Base-by-base conservation (phyloP, 257 asterid genomes). In the Solanum bulbocastanum region DNA sequence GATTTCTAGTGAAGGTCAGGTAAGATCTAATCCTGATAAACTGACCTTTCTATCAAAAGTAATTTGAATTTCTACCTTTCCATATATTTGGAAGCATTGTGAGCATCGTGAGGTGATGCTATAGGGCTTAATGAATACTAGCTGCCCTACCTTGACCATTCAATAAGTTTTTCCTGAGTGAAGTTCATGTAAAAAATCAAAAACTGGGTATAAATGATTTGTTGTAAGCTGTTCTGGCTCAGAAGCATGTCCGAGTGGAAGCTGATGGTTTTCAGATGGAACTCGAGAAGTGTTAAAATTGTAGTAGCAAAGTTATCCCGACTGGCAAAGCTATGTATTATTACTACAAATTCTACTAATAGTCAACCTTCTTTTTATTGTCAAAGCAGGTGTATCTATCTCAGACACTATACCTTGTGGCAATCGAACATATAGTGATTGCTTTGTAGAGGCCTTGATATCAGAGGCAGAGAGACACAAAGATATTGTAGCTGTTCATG, bases 401-500 rank as follows among this genome's bases (percentile, higher is more conserved):
- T 8, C 76, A 22, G 94, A 90, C 84, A 39, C 90, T 20, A 84
- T 84, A 11, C 90, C 90, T 39, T 30, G 84, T 87, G 46, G 89
- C 78, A 91, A 92, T 86, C 94, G 87, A 87, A 93, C 98, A 32
- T 95, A 91, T 89, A 91, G 94, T 79, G 98, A 95, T 72, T 91
- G 91, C 89, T 93, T 96, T 87, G 96, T 90, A 33, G 93, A 93
- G 93, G 94, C 99, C 36, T 91, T 96, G 90, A 83, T 93, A 83
- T 84, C 90, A 62, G 98, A 94, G 91, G 91, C 98, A 0, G 90
- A 93, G 88, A 91, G 86, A 90, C 96, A 96, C 87, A 91, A 93
- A 90, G 93, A 94, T 83, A 92, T 96, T 27, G 98, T 96, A 89
- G 97, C 92, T 86, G 95, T 96, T 89, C 98, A 94, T 89, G 99